Evolutionary conservation across 768 basidiomycete genomes (phyloP).

Genomic region (Coprinopsis cinerea): DNA sequence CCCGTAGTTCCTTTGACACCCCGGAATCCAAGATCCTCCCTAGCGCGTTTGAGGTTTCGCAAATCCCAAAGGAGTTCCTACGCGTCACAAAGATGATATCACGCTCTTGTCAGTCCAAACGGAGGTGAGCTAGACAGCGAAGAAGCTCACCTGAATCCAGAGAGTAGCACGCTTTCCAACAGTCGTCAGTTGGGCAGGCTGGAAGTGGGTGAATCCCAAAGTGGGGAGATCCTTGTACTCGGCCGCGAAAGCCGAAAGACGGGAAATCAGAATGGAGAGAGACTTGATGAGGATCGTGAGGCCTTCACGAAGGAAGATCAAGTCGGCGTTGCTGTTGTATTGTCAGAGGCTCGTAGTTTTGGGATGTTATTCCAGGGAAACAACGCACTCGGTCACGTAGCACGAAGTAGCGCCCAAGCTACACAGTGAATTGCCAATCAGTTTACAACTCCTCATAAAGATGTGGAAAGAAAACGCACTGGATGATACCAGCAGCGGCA

Average conservation of each 20-base stretch:
- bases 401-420: slow-evolving; percentile 97
- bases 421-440: slow-evolving; percentile 4
- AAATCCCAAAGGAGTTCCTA: slow-evolving; percentile 97
- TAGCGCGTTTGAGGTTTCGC: slow-evolving; percentile 82
- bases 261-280: slow-evolving; percentile 84
- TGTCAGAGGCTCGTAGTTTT: background rate
- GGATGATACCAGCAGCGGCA: slow-evolving; percentile 93
- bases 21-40: slow-evolving; percentile 92
- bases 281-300: slow-evolving; percentile 81
- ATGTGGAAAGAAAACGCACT: slow-evolving; percentile 43
- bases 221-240: slow-evolving; percentile 87
- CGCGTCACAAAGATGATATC: background rate
- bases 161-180: slow-evolving; percentile 95
- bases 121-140: background rate
- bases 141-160: slow-evolving; percentile 77
- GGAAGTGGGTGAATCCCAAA: slow-evolving; percentile 97
- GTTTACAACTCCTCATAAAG: background rate
- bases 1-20: slow-evolving; percentile 99
- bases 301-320: slow-evolving; percentile 91
- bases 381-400: slow-evolving; percentile 91
- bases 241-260: slow-evolving; percentile 78
- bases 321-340: slow-evolving; percentile 80
- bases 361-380: background rate
- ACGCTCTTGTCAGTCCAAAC: background rate
- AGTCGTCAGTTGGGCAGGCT: slow-evolving; percentile 96